phyloP scores from a whole-genome alignment of 306 rosid species.

The Citrullus mucosospermus region DNA sequence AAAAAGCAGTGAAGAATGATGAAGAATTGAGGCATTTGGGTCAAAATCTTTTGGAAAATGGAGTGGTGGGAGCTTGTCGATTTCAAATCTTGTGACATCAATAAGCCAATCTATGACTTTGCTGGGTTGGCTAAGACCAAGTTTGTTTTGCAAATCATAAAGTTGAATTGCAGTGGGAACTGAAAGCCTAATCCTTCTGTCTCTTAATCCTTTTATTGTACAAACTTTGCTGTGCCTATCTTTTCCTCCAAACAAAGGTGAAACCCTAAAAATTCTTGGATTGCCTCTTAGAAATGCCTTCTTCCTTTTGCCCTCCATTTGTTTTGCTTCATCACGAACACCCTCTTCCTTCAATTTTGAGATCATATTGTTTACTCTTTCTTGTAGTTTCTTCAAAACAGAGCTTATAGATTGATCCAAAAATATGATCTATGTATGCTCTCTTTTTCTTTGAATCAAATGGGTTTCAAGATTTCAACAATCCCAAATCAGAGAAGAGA shows the following conservation, averaged over 20 bases:
- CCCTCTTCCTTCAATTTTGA: neutral
- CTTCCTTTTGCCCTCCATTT: neutral
- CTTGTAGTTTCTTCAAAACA: neutral
- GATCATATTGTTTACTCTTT: neutral
- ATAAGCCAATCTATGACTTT: slow-evolving; percentile 85
- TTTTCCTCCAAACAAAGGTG: slow-evolving; percentile 67
- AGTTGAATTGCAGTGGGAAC: slow-evolving; percentile 70
- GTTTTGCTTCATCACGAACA: neutral
- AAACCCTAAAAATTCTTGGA: slow-evolving; percentile 70
- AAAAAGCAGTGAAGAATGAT: neutral
- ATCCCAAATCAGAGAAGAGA: neutral
- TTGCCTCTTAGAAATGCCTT: slow-evolving; percentile 34
- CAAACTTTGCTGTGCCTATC: slow-evolving; percentile 85
- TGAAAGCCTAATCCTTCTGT: slow-evolving; percentile 69
- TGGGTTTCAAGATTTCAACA: neutral
- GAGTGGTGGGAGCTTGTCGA: slow-evolving; percentile 78
- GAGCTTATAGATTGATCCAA: neutral
- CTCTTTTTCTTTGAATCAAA: too few species aligned
- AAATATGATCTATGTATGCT: neutral
- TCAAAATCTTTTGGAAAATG: slow-evolving; percentile 30
- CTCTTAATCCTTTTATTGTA: slow-evolving; percentile 67
- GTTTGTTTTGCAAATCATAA: slow-evolving; percentile 70
- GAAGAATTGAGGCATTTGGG: neutral
- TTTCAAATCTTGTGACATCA: slow-evolving; percentile 48
- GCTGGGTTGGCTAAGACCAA: slow-evolving; percentile 69